Conservation (phyloP, 495 filamentous ascomycete genomes). For the Neurospora sp. region DNA sequence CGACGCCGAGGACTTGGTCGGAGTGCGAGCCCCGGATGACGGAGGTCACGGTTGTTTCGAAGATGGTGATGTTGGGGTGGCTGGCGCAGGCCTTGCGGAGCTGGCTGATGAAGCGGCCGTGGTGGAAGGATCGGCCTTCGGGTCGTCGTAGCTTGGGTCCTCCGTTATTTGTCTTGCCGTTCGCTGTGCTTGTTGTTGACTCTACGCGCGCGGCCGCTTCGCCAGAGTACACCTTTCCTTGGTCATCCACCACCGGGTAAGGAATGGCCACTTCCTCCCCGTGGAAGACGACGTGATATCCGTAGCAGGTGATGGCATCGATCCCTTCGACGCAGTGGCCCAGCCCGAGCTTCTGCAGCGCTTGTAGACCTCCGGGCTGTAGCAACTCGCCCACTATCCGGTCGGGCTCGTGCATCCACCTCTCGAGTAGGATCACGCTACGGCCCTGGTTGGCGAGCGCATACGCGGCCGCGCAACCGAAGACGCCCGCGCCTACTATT, state of each 20-base stretch:
- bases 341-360: conserved; percentile 72
- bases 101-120: conserved; percentile 73
- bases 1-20: conserved; percentile 63
- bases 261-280: conserved; percentile 68
- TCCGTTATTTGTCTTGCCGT: conserved; percentile 7
- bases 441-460: conserved; percentile 77
- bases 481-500: conserved; percentile 80
- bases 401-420: conserved; percentile 85
- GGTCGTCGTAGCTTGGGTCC: conserved; percentile 28
- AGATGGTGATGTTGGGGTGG: conserved; percentile 61
- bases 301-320: conserved; percentile 69
- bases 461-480: conserved; percentile 80
- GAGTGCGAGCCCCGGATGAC: conserved; percentile 49
- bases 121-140: conserved; percentile 67
- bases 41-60: conserved; percentile 60
- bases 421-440: conserved; percentile 83
- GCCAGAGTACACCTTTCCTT: conserved; percentile 13
- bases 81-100: conserved; percentile 55
- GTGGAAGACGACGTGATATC: conserved; percentile 82
- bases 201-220: conserved; percentile 1
- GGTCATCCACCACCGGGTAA: conserved; percentile 44
- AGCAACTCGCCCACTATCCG: conserved; percentile 93
- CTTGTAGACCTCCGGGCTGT: conserved; percentile 82
- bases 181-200: not conserved
- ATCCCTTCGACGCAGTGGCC: conserved; percentile 78